Base-by-base conservation (phyloP, 768 basidiomycete species). In the Rhodotorula paludigena region DNA sequence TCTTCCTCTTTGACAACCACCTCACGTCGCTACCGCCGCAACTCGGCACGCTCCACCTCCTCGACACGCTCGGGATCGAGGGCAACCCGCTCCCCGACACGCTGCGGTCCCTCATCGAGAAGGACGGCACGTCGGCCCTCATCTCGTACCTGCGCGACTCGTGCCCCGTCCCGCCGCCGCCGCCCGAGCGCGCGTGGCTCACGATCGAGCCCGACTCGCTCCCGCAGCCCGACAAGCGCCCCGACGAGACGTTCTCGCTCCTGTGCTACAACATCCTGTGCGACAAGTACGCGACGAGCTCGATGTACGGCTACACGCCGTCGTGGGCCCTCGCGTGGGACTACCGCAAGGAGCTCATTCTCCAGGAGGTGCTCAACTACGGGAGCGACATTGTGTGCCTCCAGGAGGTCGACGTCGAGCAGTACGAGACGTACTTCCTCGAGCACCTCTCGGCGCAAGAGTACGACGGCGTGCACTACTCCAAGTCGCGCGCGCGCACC, bases 281-380 rank as follows among this genome's bases (percentile, higher is more conserved):
- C 78, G 90, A 94, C 76, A 85, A 85, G 76, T 89, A 85, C 74
- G 96, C 96, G 21, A 92, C 93, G 38, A 85, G 88, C 73, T 82
- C 85, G 71, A 79, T 93, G 77, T 99, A 98, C 77, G 92, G 91
- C 2, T 99, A 99, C 79, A 98, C 96, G 0, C 96, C 96, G 2
- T 83, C 86, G 1, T 98, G 96, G 94, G 96, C 96, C 0, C 82
- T 99, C 45, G 82, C 85, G n/a, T 99, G 96, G 96, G 85, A 88
- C 52, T 97, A 92, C 76, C 85, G 96, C 66, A 92, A 89, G 79
- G 88, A 90, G 60, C 80, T 88, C 64, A 91, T 99, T 71, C 77
- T 96, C 72, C 83, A 86, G 42, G 93, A 99, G 80, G 81, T 97
- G 56, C 82, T 87, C 78, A 84, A 84, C 72, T 86, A 89, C 71